Evolutionary conservation across 345 rosid species (phyloP), one percentile per base, ranked within the genome.

Genomic region (Hypericum androsaemum): DNA sequence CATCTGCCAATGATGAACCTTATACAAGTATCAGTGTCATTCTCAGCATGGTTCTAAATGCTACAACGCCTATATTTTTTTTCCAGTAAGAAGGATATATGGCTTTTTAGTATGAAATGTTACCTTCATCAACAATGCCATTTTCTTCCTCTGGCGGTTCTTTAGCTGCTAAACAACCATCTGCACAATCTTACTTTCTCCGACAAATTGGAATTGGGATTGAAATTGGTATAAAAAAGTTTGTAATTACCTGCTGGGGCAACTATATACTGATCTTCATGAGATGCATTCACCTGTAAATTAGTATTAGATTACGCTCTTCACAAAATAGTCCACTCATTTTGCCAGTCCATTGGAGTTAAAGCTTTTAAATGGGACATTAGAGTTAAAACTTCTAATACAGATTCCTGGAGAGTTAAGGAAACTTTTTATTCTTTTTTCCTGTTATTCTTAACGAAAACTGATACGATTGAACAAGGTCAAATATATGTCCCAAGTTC

Each of bases 81-180:
- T 58, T 28, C 10, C 50, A 43, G 11, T 8, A 39, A 54, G 41
- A 53, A 48, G 39, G 9, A 47, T 36, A 60, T 44, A 43, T 48
- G 44, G 49, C 60, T 49, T 44, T 9, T 12, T 11, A 16, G 45
- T 43, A 11, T 42, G 22, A 37, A 54, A 16, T 52, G 38, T 63
- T 59, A 90, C 95, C 98, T 76, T 84, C 86, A 69, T 76, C 82
- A 37, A 63, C 72, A 65, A 66, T 72, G 69, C 69, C 78, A 59
- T 60, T 66, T 53, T 73, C 80, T 69, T 78, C 80, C 61, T 70
- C 81, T 38, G 50, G 67, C 52, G 43, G 70, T 55, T 70, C 74
- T 65, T 81, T 81, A 17, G 78, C 98, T 85, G 83, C 44, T 53
- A 65, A 41, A 22, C 32, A 4, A 22, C 32, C 1, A 1, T 22